phyloP scores from a whole-genome alignment of 495 filamentous ascomycete genomes.

The Corynascus novoguineensis region DNA sequence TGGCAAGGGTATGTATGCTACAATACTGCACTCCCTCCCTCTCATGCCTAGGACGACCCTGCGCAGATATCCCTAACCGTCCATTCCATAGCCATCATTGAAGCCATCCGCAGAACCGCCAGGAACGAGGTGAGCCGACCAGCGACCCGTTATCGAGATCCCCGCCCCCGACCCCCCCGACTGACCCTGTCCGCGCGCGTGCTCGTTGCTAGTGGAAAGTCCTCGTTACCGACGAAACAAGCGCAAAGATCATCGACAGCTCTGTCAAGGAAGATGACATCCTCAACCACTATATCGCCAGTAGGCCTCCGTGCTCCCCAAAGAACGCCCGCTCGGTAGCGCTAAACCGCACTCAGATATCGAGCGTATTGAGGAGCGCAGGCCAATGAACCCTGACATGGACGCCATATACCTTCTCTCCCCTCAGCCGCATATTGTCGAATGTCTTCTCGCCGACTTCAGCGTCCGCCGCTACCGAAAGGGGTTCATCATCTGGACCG shows the following conservation, averaged over 20 bases:
- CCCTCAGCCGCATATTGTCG: slow-evolving; percentile 76
- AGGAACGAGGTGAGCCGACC: slow-evolving; percentile 46
- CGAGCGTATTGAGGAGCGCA: slow-evolving; percentile 80
- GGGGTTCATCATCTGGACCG: slow-evolving; percentile 76
- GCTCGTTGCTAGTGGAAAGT: slow-evolving; percentile 87
- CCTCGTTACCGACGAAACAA: slow-evolving; percentile 75
- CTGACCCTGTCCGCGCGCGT: slow-evolving; percentile 15
- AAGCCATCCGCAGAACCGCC: slow-evolving; percentile 50
- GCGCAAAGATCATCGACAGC: slow-evolving; percentile 76
- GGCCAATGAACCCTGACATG: slow-evolving; percentile 75
- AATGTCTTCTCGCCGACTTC: slow-evolving; percentile 89
- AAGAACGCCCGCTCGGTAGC: background rate
- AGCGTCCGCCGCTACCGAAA: slow-evolving; percentile 71
- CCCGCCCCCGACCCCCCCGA: slow-evolving; percentile 3
- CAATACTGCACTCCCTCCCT: too few species aligned
- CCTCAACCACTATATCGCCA: slow-evolving; percentile 88
- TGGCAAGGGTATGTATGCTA: slow-evolving; percentile 25
- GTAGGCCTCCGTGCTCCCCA: slow-evolving; percentile 47
- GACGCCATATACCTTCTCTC: slow-evolving; percentile 91
- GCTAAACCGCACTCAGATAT: slow-evolving; percentile 57
- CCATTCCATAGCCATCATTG: slow-evolving; percentile 39
- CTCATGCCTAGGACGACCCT: background rate
- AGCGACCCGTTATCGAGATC: slow-evolving; percentile 14
- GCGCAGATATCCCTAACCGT: background rate
- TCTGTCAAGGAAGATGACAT: slow-evolving; percentile 91